These are phyloP conservation scores for Stentor roeselii DNA, from an alignment of 73 alveolate genomes.

Conservation along the genomic window DNA sequence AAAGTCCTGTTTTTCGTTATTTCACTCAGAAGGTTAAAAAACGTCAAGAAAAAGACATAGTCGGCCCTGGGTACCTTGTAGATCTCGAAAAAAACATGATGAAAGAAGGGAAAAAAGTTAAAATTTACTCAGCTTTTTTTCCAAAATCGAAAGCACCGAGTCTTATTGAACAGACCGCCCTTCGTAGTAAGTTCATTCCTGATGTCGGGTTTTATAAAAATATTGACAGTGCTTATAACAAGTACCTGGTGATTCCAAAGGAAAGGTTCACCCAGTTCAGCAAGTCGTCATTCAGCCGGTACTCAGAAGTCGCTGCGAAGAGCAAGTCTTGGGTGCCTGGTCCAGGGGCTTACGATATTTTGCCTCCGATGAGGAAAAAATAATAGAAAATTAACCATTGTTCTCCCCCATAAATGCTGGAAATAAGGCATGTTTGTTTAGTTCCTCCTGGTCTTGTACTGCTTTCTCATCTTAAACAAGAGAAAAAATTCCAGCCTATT, in stretches of 20 bases:
- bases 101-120: neutral
- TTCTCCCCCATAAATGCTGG: too few species aligned
- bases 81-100: neutral
- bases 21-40: neutral
- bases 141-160: neutral
- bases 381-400: too few species aligned
- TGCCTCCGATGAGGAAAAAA: conserved; percentile 15
- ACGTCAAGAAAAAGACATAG: neutral
- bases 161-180: neutral
- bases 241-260: neutral
- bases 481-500: too few species aligned
- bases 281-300: neutral
- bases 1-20: neutral
- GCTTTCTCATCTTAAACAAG: too few species aligned
- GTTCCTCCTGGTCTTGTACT: too few species aligned
- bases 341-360: neutral
- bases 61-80: neutral
- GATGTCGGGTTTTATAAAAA: neutral
- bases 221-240: neutral
- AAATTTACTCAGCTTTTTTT: neutral
- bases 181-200: neutral
- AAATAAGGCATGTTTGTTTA: too few species aligned
- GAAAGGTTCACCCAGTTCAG: neutral
- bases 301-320: neutral
- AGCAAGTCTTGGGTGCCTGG: neutral